Evolutionary conservation across 2,329 filamentous ascomycete genomes (phyloP).

Genomic region (Hirsutella thompsonii): DNA sequence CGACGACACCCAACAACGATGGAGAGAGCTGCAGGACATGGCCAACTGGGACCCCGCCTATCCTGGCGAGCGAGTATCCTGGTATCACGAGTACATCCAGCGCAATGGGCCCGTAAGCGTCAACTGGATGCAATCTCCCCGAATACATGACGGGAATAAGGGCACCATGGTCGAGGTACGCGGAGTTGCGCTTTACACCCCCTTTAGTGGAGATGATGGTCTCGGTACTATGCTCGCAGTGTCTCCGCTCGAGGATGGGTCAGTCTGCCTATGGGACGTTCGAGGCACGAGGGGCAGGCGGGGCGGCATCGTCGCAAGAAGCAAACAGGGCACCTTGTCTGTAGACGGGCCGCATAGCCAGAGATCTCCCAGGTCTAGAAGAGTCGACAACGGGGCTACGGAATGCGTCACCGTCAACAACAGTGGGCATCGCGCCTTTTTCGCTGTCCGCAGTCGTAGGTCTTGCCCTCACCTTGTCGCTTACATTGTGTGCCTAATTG

Average conservation of each 20-base stretch:
- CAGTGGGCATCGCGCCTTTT: slow-evolving; percentile 53
- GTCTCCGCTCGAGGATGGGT: slow-evolving; percentile 74
- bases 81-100: slow-evolving; percentile 84
- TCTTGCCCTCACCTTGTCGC: slow-evolving; percentile 6
- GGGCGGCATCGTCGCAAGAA: slow-evolving; percentile 54
- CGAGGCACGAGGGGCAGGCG: slow-evolving; percentile 38
- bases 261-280: slow-evolving; percentile 77
- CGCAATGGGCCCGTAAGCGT: slow-evolving; percentile 61
- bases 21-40: slow-evolving; percentile 36
- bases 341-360: slow-evolving; percentile 33
- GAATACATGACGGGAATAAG: slow-evolving; percentile 23
- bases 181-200: slow-evolving; percentile 55
- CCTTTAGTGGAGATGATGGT: slow-evolving; percentile 34
- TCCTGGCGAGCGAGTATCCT: slow-evolving; percentile 57
- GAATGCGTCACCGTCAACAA: slow-evolving; percentile 77
- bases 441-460: slow-evolving; percentile 63
- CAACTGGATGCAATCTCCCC: slow-evolving; percentile 63
- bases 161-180: slow-evolving; percentile 50
- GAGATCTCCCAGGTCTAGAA: slow-evolving; percentile 38
- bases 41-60: slow-evolving; percentile 78
- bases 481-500: slow-evolving; percentile 1
- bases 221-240: slow-evolving; percentile 43
- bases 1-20: slow-evolving; percentile 2
- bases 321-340: slow-evolving; percentile 54
- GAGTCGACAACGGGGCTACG: slow-evolving; percentile 59